Evolutionary conservation across 345 rosid genomes (phyloP).

Genomic region (Gossypium herbaceum): DNA sequence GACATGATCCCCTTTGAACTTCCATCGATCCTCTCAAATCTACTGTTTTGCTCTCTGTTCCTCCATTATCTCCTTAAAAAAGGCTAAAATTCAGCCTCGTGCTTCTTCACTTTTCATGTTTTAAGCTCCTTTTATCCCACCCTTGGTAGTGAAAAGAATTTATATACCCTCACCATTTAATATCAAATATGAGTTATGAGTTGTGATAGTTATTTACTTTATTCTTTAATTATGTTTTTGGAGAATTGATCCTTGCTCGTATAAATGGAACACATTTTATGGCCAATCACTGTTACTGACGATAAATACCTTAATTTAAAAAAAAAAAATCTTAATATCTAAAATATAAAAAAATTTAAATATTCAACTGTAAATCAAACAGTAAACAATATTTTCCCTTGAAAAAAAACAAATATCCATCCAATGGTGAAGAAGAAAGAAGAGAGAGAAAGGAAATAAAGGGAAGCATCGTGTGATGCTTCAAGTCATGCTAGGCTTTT

Average conservation of each 20-base stretch:
- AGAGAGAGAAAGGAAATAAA: constrained; percentile 9
- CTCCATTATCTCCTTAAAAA: constrained; percentile 47
- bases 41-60: constrained; percentile 22
- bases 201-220: too few species aligned
- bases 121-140: constrained; percentile 1
- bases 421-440: neutral
- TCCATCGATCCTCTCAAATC: constrained; percentile 30
- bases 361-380: too few species aligned
- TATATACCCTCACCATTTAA: neutral
- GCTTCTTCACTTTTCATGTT: constrained; percentile 35
- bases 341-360: too few species aligned
- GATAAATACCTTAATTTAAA: fast-evolving
- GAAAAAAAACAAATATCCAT: neutral
- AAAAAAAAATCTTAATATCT: neutral
- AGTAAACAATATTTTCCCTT: too few species aligned
- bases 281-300: fast-evolving
- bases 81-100: constrained; percentile 44
- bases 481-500: constrained; percentile 25
- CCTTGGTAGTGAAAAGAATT: neutral
- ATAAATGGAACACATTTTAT: too few species aligned
- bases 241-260: fast-evolving
- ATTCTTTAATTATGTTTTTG: fast-evolving
- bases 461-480: constrained; percentile 38
- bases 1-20: constrained; percentile 33
- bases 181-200: too few species aligned